These are phyloP conservation scores for Floccularia luteovirens DNA, from an alignment of 768 basidiomycete species.

Conservation along the genomic window DNA sequence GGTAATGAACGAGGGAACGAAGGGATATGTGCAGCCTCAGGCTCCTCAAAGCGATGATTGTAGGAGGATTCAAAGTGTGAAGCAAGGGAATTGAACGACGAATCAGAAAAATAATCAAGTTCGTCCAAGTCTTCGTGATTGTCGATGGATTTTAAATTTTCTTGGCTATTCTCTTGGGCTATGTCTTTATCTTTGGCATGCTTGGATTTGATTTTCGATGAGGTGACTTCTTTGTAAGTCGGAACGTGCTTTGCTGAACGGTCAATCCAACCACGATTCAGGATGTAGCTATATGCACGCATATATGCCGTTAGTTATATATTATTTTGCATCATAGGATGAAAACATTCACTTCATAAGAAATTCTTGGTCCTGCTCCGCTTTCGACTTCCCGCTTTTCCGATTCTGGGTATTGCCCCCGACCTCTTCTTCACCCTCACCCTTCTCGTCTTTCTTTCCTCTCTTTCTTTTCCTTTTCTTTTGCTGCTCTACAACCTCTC, in stretches of 20 bases:
- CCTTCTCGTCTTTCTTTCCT: slow-evolving; percentile 33
- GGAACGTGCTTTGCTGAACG: slow-evolving; percentile 65
- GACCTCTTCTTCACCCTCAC: slow-evolving; percentile 23
- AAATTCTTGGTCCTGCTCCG: slow-evolving; percentile 78
- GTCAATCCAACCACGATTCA: slow-evolving; percentile 98
- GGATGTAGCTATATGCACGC: slow-evolving; percentile 79
- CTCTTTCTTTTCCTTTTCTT: slow-evolving; percentile 30
- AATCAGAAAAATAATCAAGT: slow-evolving; percentile 36
- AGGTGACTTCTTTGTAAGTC: slow-evolving; percentile 77
- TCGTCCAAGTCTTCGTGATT: slow-evolving; percentile 49
- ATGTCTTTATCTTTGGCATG: slow-evolving; percentile 19
- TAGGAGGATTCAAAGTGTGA: slow-evolving; percentile 95
- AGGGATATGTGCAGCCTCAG: slow-evolving; percentile 45
- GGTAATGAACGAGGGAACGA: slow-evolving; percentile 72
- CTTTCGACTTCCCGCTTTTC: slow-evolving; percentile 24
- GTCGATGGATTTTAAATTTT: slow-evolving; percentile 15
- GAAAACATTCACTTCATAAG: slow-evolving; percentile 67
- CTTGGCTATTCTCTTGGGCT: slow-evolving; percentile 10
- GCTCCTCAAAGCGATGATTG: slow-evolving; percentile 97
- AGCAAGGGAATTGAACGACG: slow-evolving; percentile 77
- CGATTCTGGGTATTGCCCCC: slow-evolving; percentile 15
- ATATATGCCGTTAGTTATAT: slow-evolving; percentile 3
- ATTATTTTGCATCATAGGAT: slow-evolving; percentile 1
- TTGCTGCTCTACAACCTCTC: slow-evolving; percentile 16
- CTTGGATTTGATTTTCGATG: slow-evolving; percentile 23